phyloP scores from a whole-genome alignment of 306 rosid species.

The Dryas octopetala region DNA sequence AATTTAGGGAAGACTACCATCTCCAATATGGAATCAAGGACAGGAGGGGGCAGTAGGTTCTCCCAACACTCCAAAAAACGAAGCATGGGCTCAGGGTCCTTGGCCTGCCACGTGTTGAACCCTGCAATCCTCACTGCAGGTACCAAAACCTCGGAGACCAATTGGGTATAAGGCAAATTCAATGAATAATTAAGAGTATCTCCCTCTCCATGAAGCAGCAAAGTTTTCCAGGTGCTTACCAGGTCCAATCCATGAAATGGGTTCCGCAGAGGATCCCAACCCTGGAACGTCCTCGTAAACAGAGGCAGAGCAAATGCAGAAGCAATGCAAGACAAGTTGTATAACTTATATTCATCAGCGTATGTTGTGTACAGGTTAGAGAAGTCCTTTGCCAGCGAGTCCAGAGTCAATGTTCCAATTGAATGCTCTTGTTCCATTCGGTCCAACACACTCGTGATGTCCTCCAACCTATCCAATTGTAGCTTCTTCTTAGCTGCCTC shows the following conservation, averaged over 20 bases:
- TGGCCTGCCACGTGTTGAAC: slow-evolving; percentile 74
- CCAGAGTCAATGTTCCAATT: slow-evolving; percentile 58
- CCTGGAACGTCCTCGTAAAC: slow-evolving; percentile 73
- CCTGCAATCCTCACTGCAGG: slow-evolving; percentile 80
- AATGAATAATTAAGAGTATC: background rate
- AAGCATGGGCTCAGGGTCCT: slow-evolving; percentile 89
- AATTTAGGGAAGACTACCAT: too few species aligned
- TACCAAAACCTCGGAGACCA: slow-evolving; percentile 74
- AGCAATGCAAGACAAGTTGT: slow-evolving; percentile 70
- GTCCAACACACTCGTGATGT: slow-evolving; percentile 45
- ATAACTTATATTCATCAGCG: slow-evolving; percentile 60
- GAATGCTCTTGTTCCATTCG: slow-evolving; percentile 49
- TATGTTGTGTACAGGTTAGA: slow-evolving; percentile 47
- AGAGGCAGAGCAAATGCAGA: slow-evolving; percentile 69
- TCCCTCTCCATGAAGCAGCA: slow-evolving; percentile 61
- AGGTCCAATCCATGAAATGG: slow-evolving; percentile 64
- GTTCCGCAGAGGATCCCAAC: slow-evolving; percentile 85
- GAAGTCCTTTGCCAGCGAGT: slow-evolving; percentile 58
- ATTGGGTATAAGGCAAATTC: slow-evolving; percentile 38
- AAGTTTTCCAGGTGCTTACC: slow-evolving; percentile 58
- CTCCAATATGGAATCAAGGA: slow-evolving; percentile 47
- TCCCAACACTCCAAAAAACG: slow-evolving; percentile 76
- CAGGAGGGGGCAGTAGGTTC: slow-evolving; percentile 61
- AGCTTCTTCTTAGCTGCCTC: slow-evolving; percentile 55
- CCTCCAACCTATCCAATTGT: slow-evolving; percentile 48